A percentile compares a stretch with the other conserved stretches of the same genome.
Evolutionary conservation across 2,329 filamentous ascomycete genomes (phyloP).

Genomic region (Alternaria postmessia): DNA sequence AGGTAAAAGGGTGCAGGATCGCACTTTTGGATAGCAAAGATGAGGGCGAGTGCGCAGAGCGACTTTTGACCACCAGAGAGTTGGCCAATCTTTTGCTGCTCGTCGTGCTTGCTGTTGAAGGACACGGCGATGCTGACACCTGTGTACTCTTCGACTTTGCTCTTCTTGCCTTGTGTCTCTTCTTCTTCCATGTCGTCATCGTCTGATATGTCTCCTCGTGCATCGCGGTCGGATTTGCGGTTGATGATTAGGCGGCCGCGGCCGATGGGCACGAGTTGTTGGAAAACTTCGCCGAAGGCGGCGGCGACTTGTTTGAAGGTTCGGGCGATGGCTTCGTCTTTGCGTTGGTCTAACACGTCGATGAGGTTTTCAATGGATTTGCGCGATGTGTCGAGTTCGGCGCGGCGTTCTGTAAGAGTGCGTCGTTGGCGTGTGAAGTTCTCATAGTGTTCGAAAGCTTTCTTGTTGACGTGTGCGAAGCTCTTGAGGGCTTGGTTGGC

Average conservation of each 20-base stretch:
- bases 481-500: slow-evolving; percentile 94
- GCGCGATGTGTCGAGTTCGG: slow-evolving; percentile 87
- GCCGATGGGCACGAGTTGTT: slow-evolving; percentile 92
- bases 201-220: slow-evolving; percentile 58
- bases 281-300: slow-evolving; percentile 92
- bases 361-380: slow-evolving; percentile 91
- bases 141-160: slow-evolving; percentile 88
- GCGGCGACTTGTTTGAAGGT: slow-evolving; percentile 98
- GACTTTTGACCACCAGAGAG: slow-evolving; percentile 97
- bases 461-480: slow-evolving; percentile 98
- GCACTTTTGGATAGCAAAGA: slow-evolving; percentile 98
- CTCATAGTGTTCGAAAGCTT: slow-evolving; percentile 98
- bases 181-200: slow-evolving; percentile 63
- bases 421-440: slow-evolving; percentile 94
- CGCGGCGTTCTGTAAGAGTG: slow-evolving; percentile 80
- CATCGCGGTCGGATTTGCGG: slow-evolving; percentile 80
- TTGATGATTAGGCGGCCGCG: slow-evolving; percentile 93
- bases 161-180: slow-evolving; percentile 41
- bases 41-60: slow-evolving; percentile 94
- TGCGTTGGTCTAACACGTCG: slow-evolving; percentile 88
- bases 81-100: slow-evolving; percentile 97
- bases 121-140: slow-evolving; percentile 97
- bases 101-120: slow-evolving; percentile 98
- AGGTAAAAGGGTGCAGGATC: slow-evolving; percentile 98
- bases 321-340: slow-evolving; percentile 97